Evolutionary conservation across 768 basidiomycete genomes (phyloP), one percentile per base, ranked within the genome.

Genomic region (Lactarius vividus): DNA sequence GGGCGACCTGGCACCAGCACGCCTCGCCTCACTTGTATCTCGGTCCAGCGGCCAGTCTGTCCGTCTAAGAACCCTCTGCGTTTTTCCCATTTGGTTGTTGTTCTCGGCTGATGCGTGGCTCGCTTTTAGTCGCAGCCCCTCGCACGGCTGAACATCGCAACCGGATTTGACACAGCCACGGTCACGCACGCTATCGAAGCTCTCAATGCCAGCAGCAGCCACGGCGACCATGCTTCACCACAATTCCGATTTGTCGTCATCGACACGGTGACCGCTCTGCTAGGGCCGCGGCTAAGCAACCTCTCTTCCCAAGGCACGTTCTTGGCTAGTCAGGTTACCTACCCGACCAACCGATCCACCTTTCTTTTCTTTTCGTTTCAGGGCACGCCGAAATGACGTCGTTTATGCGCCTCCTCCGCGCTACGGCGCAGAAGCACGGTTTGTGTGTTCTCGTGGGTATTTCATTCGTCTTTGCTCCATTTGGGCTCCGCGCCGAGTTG

Each of bases 301-400:
- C 78, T 84, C 3, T 87, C 90, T 4, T 83, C 88, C 2, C 85
- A 91, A 76, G 91, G 79, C 76, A 58, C 11, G 58, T 40, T 11
- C 33, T 11, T 13, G 58, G 39, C 10, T 26, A 20, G 28, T 20
- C 31, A 15, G 5, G 15, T 39, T 39, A 28, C 10, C 28, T 26
- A n/a, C 11, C 28, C 52, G 16, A 53, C 49, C 35, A 18, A 57
- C 52, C 35, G 26, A 57, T 44, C 9, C 39, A 44, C 39, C 16
- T 49, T 29, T 18, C 28, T 16, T 16, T 39, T 63, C 20, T 42
- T 31, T 60, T 15, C 8, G 4, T 15, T 5, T 37, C 35, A 79
- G 79, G 91, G 5, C 91, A 93, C 72, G 86, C 89, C 0, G 76
- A 83, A 20, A 91, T 92, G 89, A 82, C 82, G 0, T 80, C 82